Conservation (phyloP, 345 rosid species). For the Lepidium didymum region DNA sequence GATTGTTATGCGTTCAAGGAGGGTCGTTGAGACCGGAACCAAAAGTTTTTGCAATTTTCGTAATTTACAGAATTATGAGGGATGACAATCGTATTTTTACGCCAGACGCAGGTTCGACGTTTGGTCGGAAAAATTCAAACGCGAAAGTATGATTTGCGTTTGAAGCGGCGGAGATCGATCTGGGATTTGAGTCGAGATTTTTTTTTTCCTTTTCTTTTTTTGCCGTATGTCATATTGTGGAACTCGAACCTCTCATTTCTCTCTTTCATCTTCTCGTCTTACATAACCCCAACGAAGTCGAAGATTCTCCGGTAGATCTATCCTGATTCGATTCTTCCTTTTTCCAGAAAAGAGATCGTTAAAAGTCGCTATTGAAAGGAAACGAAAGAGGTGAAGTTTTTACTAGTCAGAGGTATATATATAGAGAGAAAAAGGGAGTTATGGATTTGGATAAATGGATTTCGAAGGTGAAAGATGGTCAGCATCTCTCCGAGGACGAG, state of each 20-base stretch:
- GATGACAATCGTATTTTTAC: neutral
- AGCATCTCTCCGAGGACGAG: constrained; percentile 88
- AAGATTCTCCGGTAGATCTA: constrained; percentile 21
- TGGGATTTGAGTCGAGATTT: constrained; percentile 11
- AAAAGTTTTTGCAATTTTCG: neutral
- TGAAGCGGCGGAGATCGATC: constrained; percentile 24
- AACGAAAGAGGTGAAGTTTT: neutral
- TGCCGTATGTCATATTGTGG: constrained; percentile 15
- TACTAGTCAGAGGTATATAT: neutral
- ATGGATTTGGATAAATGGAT: constrained; percentile 99
- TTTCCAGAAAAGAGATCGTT: neutral
- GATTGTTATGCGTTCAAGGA: neutral
- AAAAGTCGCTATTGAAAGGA: constrained; percentile 11
- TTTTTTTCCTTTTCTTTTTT: neutral
- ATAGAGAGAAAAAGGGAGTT: neutral
- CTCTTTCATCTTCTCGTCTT: constrained; percentile 11
- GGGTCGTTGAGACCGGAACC: neutral
- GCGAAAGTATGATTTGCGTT: constrained; percentile 12
- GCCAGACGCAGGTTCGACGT: neutral
- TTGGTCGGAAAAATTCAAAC: neutral
- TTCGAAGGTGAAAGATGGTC: constrained; percentile 90
- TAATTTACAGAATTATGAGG: neutral
- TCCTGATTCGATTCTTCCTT: constrained; percentile 4
- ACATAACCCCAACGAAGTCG: constrained; percentile 28
- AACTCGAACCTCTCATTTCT: constrained; percentile 18